Conservation (phyloP, 2,329 filamentous ascomycete genomes). For the Nannizzia gypsea region DNA sequence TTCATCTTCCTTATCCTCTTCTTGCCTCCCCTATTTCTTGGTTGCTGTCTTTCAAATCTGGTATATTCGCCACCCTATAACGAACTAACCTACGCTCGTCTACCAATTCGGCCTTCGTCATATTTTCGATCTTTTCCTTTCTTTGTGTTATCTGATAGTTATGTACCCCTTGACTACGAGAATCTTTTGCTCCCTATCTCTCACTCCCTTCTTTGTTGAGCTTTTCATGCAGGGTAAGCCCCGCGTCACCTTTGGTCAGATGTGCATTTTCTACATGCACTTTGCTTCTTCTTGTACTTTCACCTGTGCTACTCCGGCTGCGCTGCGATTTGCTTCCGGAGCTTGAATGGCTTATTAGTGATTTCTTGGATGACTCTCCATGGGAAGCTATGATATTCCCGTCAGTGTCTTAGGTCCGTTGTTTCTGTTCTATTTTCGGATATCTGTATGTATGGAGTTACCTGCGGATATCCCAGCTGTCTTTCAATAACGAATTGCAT, state of each 20-base stretch:
- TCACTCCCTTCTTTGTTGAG: background rate
- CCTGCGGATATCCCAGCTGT: background rate
- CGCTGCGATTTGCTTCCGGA: background rate
- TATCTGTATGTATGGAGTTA: background rate
- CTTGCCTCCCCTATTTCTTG: too few relatives aligned
- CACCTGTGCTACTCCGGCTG: background rate
- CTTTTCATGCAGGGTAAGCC: slow-evolving; percentile 2
- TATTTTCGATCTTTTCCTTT: background rate
- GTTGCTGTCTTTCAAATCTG: too few relatives aligned
- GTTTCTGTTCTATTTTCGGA: background rate
- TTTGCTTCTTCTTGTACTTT: background rate
- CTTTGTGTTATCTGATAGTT: background rate
- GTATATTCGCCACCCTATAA: too few relatives aligned
- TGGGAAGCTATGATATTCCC: background rate
- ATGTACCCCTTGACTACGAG: too few relatives aligned
- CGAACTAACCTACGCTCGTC: too few relatives aligned
- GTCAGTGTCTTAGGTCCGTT: background rate
- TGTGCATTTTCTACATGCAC: background rate
- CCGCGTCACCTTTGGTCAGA: slow-evolving; percentile 2
- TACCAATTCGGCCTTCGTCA: too few relatives aligned
- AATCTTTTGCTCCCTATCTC: background rate
- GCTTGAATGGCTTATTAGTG: background rate
- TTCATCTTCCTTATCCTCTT: too few relatives aligned
- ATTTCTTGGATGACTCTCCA: background rate
- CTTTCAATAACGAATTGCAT: background rate